Evolutionary conservation across 495 filamentous ascomycete genomes (phyloP), one percentile per base, ranked within the genome.

Genomic region (Glarea lozoyensis): DNA sequence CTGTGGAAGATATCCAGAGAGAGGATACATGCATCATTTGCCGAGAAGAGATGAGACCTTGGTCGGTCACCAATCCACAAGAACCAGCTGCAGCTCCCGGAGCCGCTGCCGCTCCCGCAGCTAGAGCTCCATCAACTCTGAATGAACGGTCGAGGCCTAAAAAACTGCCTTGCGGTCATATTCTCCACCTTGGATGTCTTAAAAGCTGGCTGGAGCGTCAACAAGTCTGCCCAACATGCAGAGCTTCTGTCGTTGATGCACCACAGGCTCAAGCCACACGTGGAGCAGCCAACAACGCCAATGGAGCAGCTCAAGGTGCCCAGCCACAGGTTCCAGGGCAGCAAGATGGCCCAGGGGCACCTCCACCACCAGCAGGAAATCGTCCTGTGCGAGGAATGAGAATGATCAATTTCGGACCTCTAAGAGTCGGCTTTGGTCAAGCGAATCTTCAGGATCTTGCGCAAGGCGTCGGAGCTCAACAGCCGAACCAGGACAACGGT

Each of bases 21-120:
- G 90, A 95, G 53, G 83, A 94, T 52, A 90, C 90, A 10, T 98
- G 92, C 57, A 98, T 98, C 57, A 94, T 98, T 43, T 98, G 92
- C 63, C 79, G 92, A 45, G 93, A 97, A 59, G 87, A 94, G 38
- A 97, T 98, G 93, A 74, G 74, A 24, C 78, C 81, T 2, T 88
- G 81, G 78, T 63, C 72, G 45, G 64, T 73, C 13, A 57, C 50
- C 10, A 56, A 55, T 33, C 58, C 55, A 18, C 23, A 40, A 50
- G 40, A 45, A 33, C 52, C 48, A 40, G 37, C 45, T 10, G 42
- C 60, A 63, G 57, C 60, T 44, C 59, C 47, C 7, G 25, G n/a
- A 29, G 7, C 25, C 12, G 66, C 54, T 7, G 61, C 53, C n/a
- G 62, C 53, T 17, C 60, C 58, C 43, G 56, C 62, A 43, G 49